phyloP scores from a whole-genome alignment of 2,329 filamentous ascomycete species.

The Curvularia hawaiiensis region DNA sequence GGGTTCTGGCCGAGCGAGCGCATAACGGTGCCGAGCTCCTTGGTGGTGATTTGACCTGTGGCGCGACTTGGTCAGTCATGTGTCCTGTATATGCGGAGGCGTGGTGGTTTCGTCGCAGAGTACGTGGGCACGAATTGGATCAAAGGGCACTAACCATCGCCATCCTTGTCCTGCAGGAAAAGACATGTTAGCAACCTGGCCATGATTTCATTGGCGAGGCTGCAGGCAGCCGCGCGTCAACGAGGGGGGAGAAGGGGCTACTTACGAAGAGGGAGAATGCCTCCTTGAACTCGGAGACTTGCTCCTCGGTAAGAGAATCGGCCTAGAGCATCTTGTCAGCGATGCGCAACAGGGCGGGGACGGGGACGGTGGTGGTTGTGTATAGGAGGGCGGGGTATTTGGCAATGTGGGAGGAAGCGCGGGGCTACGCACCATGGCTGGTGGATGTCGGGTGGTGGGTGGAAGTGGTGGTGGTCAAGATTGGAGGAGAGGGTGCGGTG shows the following conservation, averaged over 20 bases:
- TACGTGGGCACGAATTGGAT: slow-evolving; percentile 1
- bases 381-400: slow-evolving; percentile 47
- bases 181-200: slow-evolving; percentile 31
- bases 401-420: slow-evolving; percentile 24
- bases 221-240: slow-evolving; percentile 32
- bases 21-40: slow-evolving; percentile 68
- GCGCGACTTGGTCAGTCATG: slow-evolving; percentile 29
- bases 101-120: slow-evolving; percentile 1
- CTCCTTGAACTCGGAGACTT: slow-evolving; percentile 99
- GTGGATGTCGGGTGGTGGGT: slow-evolving; percentile 16
- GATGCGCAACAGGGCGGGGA: slow-evolving; percentile 12
- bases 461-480: slow-evolving; percentile 1
- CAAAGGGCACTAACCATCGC: slow-evolving; percentile 55
- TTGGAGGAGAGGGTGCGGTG: background rate
- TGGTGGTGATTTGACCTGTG: slow-evolving; percentile 66
- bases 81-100: slow-evolving; percentile 6
- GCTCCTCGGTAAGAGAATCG: slow-evolving; percentile 98
- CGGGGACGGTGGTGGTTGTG: slow-evolving; percentile 26
- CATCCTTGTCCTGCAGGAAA: slow-evolving; percentile 60
- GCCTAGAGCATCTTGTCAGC: slow-evolving; percentile 64
- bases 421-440: slow-evolving; percentile 47
- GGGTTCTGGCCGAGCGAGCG: slow-evolving; percentile 67
- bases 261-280: slow-evolving; percentile 99
- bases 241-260: slow-evolving; percentile 32
- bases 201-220: background rate